Conservation (phyloP, 139 green algal species). For the Chlamydomonas asymmetrica region DNA sequence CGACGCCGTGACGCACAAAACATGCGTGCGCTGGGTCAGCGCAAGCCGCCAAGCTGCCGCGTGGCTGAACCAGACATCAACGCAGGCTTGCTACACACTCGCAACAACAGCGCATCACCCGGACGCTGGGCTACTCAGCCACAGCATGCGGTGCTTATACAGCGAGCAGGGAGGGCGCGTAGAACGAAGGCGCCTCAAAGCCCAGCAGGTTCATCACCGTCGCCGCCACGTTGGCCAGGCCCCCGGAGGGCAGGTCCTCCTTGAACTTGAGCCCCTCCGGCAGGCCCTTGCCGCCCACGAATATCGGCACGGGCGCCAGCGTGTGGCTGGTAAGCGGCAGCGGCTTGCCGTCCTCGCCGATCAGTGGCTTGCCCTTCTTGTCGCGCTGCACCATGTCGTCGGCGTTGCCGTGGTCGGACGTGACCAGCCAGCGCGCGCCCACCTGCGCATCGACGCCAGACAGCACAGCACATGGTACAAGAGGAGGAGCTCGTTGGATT, state of each 20-base stretch:
- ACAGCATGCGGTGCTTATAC: too few relatives aligned
- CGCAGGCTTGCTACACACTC: too few relatives aligned
- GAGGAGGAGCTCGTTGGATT: too few relatives aligned
- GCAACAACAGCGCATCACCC: too few relatives aligned
- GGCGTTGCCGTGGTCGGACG: constrained; percentile 92
- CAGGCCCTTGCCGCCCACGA: constrained; percentile 87
- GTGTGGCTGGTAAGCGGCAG: constrained; percentile 94
- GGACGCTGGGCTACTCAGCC: too few relatives aligned
- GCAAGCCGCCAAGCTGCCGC: too few relatives aligned
- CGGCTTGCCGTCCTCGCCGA: constrained; percentile 62
- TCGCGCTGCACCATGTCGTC: constrained; percentile 96
- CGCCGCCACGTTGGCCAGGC: constrained; percentile 92
- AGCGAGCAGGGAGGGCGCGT: constrained; percentile 80
- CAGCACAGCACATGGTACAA: too few relatives aligned
- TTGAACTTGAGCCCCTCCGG: constrained; percentile 64
- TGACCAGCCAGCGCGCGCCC: constrained; percentile 81
- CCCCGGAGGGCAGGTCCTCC: constrained; percentile 79
- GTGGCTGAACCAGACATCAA: too few relatives aligned
- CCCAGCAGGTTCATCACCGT: constrained; percentile 93
- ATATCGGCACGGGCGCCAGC: constrained; percentile 86
- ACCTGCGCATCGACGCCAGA: constrained; percentile 49
- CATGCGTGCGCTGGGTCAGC: too few relatives aligned
- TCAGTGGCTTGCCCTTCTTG: constrained; percentile 84
- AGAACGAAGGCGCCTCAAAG: constrained; percentile 72
- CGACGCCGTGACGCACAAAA: too few relatives aligned